Base-by-base conservation (phyloP, 352 stramenopile species). In the Pelagophyceae sp. region DNA sequence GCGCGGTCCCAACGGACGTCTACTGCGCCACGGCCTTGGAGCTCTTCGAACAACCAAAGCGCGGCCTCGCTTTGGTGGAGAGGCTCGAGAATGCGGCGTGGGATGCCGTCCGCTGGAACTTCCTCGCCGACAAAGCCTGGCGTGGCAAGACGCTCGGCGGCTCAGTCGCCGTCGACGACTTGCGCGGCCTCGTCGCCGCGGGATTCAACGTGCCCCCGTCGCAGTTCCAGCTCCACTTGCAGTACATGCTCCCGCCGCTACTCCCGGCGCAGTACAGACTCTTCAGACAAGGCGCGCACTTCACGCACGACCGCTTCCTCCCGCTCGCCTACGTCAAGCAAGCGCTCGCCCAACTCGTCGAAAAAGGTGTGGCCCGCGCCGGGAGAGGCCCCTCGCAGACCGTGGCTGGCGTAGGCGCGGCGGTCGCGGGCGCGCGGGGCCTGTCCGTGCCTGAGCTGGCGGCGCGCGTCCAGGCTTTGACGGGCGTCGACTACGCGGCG, bases 161-260 rank as follows among this genome's bases (percentile, higher is more conserved):
- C n/a, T n/a, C n/a, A n/a, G 29, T 65, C 23, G 23, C 58, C 5
- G 5, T 11, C 58, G 58, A 25, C 23, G 29, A 17, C 17, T n/a
- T 65, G 58, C 58, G 58, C 17, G 6, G 5, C 23, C 17, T n/a
- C 5, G 58, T 25, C 5, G 23, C 32, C 58, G 58, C 58, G 58
- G 58, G 58, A 17, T 33, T 65, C 58, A 65, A 65, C 58, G 58
- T 33, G 58, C 58, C 58, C 17, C 58, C 58, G 58, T 65, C 58
- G 5, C 58, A 65, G 58, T 65, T 33, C 58, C 58, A 65, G 58
- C 58, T 65, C 58, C 58, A 65, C 58, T n/a, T 65, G 17, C 58
- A 65, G 58, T 65, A 65, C 58, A n/a, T 65, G 58, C 5, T 65
- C 17, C 58, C 58, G 58, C 58, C 58, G 23, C 58, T 65, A n/a